These are phyloP conservation scores for Eucalyptus tenuipes DNA, from an alignment of 345 rosid species.

Conservation along the genomic window DNA sequence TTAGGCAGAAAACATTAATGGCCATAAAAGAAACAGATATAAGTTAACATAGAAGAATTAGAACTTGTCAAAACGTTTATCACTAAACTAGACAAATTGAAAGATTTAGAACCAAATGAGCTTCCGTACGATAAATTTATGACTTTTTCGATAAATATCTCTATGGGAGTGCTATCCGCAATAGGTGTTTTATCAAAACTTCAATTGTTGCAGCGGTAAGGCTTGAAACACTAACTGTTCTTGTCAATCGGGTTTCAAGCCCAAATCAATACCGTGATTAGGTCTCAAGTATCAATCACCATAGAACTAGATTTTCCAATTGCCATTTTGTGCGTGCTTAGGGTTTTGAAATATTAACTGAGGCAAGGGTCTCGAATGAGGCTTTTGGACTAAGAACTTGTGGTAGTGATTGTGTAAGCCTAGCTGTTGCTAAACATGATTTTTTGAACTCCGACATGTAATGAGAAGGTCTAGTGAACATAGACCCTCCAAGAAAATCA, in stretches of 20 bases:
- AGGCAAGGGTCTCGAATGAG: not conserved
- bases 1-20: not conserved
- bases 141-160: fast-evolving
- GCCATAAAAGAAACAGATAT: not conserved
- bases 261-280: not conserved
- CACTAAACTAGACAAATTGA: not conserved
- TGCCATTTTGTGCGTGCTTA: not conserved
- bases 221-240: not conserved
- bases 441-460: not conserved
- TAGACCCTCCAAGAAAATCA: not conserved
- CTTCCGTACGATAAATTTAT: fast-evolving
- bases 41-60: not conserved
- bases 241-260: not conserved
- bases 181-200: not conserved
- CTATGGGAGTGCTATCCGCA: not conserved
- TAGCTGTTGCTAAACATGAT: not conserved
- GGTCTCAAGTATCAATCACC: fast-evolving
- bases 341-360: not conserved
- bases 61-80: too few species aligned
- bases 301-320: not conserved
- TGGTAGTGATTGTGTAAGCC: not conserved
- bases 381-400: not conserved
- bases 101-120: not conserved
- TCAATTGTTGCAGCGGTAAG: not conserved
- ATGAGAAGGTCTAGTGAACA: not conserved